phyloP scores from a whole-genome alignment of 495 filamentous ascomycete genomes.

The Chlorociboria aeruginascens region DNA sequence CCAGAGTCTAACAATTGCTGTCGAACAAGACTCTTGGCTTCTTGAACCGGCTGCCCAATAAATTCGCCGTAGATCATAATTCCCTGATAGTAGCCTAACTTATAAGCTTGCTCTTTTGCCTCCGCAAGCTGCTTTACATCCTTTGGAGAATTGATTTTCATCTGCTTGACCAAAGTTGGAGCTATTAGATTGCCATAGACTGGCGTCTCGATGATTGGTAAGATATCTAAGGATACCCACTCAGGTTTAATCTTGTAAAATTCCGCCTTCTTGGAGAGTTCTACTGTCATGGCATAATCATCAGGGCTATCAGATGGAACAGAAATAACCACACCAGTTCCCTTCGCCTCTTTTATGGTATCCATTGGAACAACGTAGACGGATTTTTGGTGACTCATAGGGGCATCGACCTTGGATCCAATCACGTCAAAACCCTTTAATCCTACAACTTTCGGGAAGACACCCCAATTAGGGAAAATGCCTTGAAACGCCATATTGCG shows the following conservation, averaged over 20 bases:
- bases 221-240: constrained; percentile 82
- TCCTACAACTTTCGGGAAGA: constrained; percentile 61
- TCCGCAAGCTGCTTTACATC: constrained; percentile 80
- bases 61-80: constrained; percentile 83
- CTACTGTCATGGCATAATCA: constrained; percentile 79
- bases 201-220: constrained; percentile 83
- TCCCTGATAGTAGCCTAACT: constrained; percentile 95
- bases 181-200: constrained; percentile 80
- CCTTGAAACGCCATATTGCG: constrained; percentile 95
- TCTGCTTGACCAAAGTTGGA: constrained; percentile 69
- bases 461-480: constrained; percentile 62
- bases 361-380: constrained; percentile 94
- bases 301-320: constrained; percentile 94
- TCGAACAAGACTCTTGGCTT: constrained; percentile 76
- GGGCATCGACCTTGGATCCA: constrained; percentile 77
- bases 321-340: constrained; percentile 90
- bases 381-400: constrained; percentile 74
- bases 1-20: constrained; percentile 65
- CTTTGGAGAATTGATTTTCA: constrained; percentile 95
- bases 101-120: constrained; percentile 94
- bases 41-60: constrained; percentile 73
- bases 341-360: constrained; percentile 78
- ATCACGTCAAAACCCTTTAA: constrained; percentile 68
- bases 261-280: constrained; percentile 92
- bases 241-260: constrained; percentile 96